phyloP scores from a whole-genome alignment of 1,284 basidiomycete genomes.

The Rugosomyces carneus region DNA sequence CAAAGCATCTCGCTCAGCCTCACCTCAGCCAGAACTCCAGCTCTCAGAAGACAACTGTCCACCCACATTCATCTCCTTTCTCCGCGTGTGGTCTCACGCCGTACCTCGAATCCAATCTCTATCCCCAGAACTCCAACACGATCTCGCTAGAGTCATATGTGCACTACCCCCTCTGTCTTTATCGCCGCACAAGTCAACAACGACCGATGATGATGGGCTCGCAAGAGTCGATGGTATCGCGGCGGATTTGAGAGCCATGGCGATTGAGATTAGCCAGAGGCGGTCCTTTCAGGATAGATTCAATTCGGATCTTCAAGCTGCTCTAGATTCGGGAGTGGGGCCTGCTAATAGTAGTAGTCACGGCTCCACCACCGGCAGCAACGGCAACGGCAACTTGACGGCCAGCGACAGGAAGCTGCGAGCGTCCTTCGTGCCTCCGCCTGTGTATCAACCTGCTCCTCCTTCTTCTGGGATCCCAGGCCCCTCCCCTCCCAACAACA shows the following conservation, averaged over 20 bases:
- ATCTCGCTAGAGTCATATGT: slow-evolving; percentile 74
- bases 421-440: background rate
- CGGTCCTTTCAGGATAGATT: slow-evolving; percentile 75
- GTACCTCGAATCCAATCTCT: slow-evolving; percentile 63
- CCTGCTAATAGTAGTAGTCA: too few relatives aligned
- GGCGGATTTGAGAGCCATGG: slow-evolving; percentile 67
- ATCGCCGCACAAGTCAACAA: too few relatives aligned
- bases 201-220: slow-evolving; percentile 1
- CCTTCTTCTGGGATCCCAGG: too few relatives aligned
- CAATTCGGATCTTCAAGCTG: slow-evolving; percentile 64
- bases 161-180: slow-evolving; percentile 39
- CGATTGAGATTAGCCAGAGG: slow-evolving; percentile 73
- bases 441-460: background rate
- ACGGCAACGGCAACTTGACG: slow-evolving; percentile 68
- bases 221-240: slow-evolving; percentile 53
- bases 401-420: too few relatives aligned
- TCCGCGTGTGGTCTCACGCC: slow-evolving; percentile 60
- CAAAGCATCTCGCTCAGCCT: slow-evolving; percentile 20
- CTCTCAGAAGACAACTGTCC: slow-evolving; percentile 38
- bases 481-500: too few relatives aligned
- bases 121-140: slow-evolving; percentile 57
- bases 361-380: too few relatives aligned
- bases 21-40: slow-evolving; percentile 19
- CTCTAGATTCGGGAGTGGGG: slow-evolving; percentile 46
- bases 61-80: slow-evolving; percentile 54